These are phyloP conservation scores for Schizophyllum commune DNA, from an alignment of 1,284 basidiomycete species.

Conservation along the genomic window DNA sequence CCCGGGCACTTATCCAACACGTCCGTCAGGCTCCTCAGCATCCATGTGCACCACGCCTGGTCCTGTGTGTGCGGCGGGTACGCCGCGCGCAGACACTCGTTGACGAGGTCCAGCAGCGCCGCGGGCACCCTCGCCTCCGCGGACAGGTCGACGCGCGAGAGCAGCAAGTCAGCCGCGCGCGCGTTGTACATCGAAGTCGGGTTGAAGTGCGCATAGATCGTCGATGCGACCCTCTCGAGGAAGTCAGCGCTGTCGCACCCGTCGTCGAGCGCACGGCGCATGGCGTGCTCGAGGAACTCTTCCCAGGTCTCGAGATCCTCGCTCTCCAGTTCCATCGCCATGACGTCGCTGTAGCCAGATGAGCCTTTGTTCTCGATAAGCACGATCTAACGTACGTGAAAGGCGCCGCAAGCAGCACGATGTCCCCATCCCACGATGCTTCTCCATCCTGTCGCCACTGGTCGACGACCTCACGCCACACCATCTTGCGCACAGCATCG, in stretches of 20 bases:
- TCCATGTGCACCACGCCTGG: conserved; percentile 49
- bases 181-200: conserved; percentile 35
- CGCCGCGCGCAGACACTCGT: conserved; percentile 46
- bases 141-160: conserved; percentile 42
- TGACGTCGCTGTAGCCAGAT: conserved; percentile 28
- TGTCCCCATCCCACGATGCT: conserved; percentile 43
- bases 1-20: conserved; percentile 47
- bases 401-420: conserved; percentile 51
- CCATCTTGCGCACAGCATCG: conserved; percentile 26
- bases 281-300: conserved; percentile 38
- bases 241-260: conserved; percentile 45
- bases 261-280: conserved; percentile 45
- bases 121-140: conserved; percentile 42
- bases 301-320: conserved; percentile 55
- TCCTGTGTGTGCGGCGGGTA: conserved; percentile 59
- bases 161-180: conserved; percentile 51
- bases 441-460: conserved; percentile 40
- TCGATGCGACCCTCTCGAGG: conserved; percentile 44
- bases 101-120: conserved; percentile 45
- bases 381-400: conserved; percentile 40
- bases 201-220: conserved; percentile 36
- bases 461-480: conserved; percentile 50
- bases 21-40: conserved; percentile 44
- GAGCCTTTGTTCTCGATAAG: conserved; percentile 4
- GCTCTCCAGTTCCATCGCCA: conserved; percentile 45